Evolutionary conservation across 305 asterid species (phyloP).

Genomic region (Fraxinus baroniana): DNA sequence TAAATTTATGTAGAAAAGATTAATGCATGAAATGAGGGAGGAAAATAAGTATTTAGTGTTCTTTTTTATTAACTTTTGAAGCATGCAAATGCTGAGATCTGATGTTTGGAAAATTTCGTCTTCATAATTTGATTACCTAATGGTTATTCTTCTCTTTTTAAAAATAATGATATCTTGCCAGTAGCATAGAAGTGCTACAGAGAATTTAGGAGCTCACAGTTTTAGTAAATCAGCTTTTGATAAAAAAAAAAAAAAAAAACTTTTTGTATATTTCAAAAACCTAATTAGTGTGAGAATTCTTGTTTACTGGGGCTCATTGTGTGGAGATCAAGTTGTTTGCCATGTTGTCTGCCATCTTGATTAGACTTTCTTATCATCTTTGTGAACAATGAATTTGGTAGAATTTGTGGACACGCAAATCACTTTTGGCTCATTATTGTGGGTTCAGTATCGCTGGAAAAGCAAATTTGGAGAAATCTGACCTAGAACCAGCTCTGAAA

Average conservation of each 20-base stretch:
- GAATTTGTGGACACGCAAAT: background rate
- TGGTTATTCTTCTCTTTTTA: background rate
- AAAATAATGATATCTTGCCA: background rate
- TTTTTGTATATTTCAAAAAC: background rate
- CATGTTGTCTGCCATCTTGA: background rate
- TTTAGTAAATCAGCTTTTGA: background rate
- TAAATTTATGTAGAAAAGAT: background rate
- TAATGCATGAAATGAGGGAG: background rate
- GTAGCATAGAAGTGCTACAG: background rate
- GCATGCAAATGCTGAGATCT: background rate
- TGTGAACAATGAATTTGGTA: background rate
- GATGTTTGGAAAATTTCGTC: background rate
- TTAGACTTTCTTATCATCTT: background rate
- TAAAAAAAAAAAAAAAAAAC: background rate
- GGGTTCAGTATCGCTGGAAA: conserved; percentile 79
- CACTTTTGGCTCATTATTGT: conserved; percentile 3
- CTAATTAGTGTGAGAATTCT: background rate
- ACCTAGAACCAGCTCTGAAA: conserved; percentile 88
- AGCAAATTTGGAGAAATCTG: conserved; percentile 85
- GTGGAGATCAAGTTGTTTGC: background rate
- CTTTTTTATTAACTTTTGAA: background rate
- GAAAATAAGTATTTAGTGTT: background rate
- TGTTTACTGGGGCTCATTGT: background rate
- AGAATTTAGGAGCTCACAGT: background rate
- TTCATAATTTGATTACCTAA: background rate